phyloP scores from a whole-genome alignment of 1,284 basidiomycete genomes.

The Cutaneotrichosporon dermatis region DNA sequence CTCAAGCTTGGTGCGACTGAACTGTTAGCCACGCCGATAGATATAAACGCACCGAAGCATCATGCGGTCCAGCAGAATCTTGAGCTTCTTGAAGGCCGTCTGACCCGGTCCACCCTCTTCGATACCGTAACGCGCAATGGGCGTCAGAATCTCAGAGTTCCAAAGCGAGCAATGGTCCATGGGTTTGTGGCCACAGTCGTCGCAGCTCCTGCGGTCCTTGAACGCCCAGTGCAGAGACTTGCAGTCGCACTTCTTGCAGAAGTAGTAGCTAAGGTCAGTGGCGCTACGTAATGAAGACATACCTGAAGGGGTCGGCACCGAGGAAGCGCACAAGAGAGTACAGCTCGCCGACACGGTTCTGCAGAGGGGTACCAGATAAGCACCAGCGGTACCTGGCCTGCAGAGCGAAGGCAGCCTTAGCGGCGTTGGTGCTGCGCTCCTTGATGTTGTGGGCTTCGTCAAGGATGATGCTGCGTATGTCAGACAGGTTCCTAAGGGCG shows the following conservation, averaged over 20 bases:
- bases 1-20: slow-evolving; percentile 63
- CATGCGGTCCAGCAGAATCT: slow-evolving; percentile 83
- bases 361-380: slow-evolving; percentile 93
- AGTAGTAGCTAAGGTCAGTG: slow-evolving; percentile 61
- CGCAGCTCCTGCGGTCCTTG: slow-evolving; percentile 73
- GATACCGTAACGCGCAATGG: slow-evolving; percentile 72
- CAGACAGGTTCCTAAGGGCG: slow-evolving; percentile 52
- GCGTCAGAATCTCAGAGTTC: slow-evolving; percentile 67
- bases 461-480: slow-evolving; percentile 49
- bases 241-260: slow-evolving; percentile 66
- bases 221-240: slow-evolving; percentile 63
- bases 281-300: slow-evolving; percentile 1
- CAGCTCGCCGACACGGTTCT: slow-evolving; percentile 95
- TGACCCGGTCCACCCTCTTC: slow-evolving; percentile 66
- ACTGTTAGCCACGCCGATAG: not conserved
- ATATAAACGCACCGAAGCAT: slow-evolving; percentile 66
- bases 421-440: slow-evolving; percentile 89
- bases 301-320: slow-evolving; percentile 76
- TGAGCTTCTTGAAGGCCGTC: slow-evolving; percentile 83
- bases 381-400: slow-evolving; percentile 85
- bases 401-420: slow-evolving; percentile 90
- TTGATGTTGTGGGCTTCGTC: slow-evolving; percentile 99
- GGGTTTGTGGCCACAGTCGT: slow-evolving; percentile 86
- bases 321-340: slow-evolving; percentile 90
- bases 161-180: slow-evolving; percentile 77